Conservation (phyloP, 495 filamentous ascomycete genomes). For the Xylaria telfairii region DNA sequence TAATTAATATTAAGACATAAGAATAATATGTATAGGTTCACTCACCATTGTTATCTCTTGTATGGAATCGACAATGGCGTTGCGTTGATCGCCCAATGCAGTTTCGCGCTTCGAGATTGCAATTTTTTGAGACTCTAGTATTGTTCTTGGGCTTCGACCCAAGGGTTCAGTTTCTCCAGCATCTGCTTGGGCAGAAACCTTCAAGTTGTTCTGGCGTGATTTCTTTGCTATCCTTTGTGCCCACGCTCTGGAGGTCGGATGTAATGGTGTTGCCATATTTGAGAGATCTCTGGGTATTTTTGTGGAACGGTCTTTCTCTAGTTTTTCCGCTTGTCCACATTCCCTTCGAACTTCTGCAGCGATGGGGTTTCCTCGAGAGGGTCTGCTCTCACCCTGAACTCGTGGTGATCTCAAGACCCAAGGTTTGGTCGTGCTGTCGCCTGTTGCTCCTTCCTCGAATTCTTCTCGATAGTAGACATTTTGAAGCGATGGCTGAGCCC, state of each 20-base stretch:
- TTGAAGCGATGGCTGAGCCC: background rate
- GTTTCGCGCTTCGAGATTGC: constrained; percentile 15
- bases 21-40: background rate
- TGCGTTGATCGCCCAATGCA: background rate
- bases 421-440: background rate
- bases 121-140: background rate
- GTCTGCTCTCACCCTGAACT: background rate
- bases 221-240: constrained; percentile 4
- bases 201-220: constrained; percentile 7
- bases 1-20: background rate
- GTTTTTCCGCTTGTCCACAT: background rate
- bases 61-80: constrained; percentile 10
- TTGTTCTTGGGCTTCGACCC: background rate
- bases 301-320: background rate
- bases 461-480: background rate
- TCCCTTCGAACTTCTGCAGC: background rate
- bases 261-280: constrained; percentile 1
- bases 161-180: background rate
- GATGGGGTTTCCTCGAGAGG: background rate
- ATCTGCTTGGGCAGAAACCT: background rate
- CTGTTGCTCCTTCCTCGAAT: background rate
- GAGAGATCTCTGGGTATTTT: background rate
- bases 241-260: constrained; percentile 15
- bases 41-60: constrained; percentile 17
- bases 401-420: background rate